Evolutionary conservation across 495 filamentous ascomycete genomes (phyloP).

Genomic region (Hypoxylon fuscum): DNA sequence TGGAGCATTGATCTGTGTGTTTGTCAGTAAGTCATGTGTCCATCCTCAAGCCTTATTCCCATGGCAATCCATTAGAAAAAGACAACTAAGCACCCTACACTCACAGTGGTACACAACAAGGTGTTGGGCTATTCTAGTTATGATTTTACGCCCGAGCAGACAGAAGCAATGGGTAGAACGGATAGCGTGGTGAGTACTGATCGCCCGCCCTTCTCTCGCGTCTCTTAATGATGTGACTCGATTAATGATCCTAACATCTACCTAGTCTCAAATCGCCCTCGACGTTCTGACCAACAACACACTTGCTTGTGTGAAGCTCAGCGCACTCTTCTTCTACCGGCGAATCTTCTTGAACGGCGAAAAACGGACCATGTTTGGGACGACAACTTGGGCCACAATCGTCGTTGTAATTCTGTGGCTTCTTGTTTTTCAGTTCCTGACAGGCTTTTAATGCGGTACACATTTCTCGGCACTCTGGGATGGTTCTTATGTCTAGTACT

Average conservation of each 20-base stretch:
- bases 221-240: background rate
- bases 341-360: conserved; percentile 25
- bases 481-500: conserved; percentile 18
- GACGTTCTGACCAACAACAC: conserved; percentile 23
- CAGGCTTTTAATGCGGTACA: conserved; percentile 34
- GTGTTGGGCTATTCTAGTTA: conserved; percentile 10
- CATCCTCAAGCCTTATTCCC: background rate
- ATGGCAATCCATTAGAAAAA: background rate
- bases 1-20: conserved; percentile 5
- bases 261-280: conserved; percentile 20
- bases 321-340: conserved; percentile 35
- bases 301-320: conserved; percentile 25
- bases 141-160: conserved; percentile 9
- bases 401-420: conserved; percentile 20
- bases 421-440: conserved; percentile 25
- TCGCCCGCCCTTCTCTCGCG: background rate
- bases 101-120: conserved; percentile 11
- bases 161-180: conserved; percentile 11
- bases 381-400: conserved; percentile 4
- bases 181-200: background rate
- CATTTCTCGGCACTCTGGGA: conserved; percentile 32
- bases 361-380: background rate
- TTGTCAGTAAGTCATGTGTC: conserved; percentile 5
- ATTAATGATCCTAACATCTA: background rate
- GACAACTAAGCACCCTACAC: background rate